phyloP scores from a whole-genome alignment of 306 rosid genomes.

The Acacia crassicarpa region DNA sequence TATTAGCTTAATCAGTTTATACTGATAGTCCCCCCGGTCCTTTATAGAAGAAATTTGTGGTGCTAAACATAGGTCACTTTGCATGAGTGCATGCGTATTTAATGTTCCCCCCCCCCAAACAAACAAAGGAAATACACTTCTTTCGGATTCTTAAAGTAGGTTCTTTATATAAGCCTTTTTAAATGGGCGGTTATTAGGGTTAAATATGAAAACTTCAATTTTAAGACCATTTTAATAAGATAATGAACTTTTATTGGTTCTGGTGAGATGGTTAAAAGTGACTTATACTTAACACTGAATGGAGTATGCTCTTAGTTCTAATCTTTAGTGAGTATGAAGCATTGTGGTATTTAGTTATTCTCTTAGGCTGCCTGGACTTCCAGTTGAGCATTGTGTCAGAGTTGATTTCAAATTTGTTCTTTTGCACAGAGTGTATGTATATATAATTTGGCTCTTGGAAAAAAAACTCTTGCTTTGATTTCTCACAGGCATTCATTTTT shows the following conservation, averaged over 20 bases:
- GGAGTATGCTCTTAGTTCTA: not conserved
- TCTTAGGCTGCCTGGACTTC: not conserved
- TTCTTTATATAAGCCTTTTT: too few relatives aligned
- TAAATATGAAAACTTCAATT: not conserved
- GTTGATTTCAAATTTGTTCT: constrained; percentile 5
- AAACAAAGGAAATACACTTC: too few relatives aligned
- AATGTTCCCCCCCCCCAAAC: too few relatives aligned
- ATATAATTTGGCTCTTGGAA: not conserved
- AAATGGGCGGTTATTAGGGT: not conserved
- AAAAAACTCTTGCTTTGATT: not conserved
- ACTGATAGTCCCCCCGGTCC: not conserved
- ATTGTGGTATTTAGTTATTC: not conserved
- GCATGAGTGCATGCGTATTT: not conserved
- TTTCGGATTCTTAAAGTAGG: not conserved
- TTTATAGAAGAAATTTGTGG: not conserved
- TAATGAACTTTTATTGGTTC: not conserved
- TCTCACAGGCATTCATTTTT: not conserved
- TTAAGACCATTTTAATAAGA: too few relatives aligned
- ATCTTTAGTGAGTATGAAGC: not conserved
- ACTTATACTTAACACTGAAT: too few relatives aligned
- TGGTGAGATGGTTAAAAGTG: not conserved
- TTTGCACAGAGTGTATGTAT: not conserved
- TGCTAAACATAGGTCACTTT: not conserved
- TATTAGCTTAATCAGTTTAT: not conserved
- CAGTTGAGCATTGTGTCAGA: not conserved